Conservation (phyloP, 2,329 filamentous ascomycete genomes). For the Hypoxylon sp. region DNA sequence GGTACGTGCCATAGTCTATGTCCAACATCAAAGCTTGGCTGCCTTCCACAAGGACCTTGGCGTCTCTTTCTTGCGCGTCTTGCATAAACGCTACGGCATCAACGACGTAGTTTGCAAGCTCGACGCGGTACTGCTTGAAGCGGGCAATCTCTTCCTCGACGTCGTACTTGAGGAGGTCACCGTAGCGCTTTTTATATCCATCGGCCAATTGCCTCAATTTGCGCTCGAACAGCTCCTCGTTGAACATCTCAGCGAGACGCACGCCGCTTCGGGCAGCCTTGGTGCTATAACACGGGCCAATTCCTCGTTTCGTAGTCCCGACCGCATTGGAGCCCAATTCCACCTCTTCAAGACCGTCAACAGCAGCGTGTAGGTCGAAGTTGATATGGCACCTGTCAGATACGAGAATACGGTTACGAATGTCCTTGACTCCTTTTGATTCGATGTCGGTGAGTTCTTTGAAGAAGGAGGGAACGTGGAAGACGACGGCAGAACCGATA, state of each 20-base stretch:
- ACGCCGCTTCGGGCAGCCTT: constrained; percentile 77
- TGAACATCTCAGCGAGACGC: constrained; percentile 51
- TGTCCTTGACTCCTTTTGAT: constrained; percentile 20
- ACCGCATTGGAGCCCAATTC: constrained; percentile 8
- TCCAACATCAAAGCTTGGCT: constrained; percentile 74
- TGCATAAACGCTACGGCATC: constrained; percentile 77
- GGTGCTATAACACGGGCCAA: constrained; percentile 59
- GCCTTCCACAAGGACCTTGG: constrained; percentile 77
- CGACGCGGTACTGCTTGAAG: constrained; percentile 72
- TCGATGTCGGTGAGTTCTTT: constrained; percentile 26
- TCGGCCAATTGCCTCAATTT: constrained; percentile 4
- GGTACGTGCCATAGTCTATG: constrained; percentile 66
- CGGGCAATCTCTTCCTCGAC: constrained; percentile 76
- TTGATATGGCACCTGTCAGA: constrained; percentile 21
- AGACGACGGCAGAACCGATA: constrained; percentile 59
- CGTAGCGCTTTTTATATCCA: constrained; percentile 76
- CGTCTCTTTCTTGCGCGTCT: constrained; percentile 70
- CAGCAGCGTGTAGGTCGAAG: constrained; percentile 28
- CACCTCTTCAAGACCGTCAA: constrained; percentile 31
- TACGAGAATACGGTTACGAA: constrained; percentile 10
- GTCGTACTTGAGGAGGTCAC: constrained; percentile 75
- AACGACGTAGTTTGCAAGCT: constrained; percentile 73
- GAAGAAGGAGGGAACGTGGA: constrained; percentile 28
- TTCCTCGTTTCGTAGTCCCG: constrained; percentile 37
- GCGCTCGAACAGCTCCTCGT: constrained; percentile 9